Conservation (phyloP, 495 filamentous ascomycete species). For the Penicillium dipodomyicola region DNA sequence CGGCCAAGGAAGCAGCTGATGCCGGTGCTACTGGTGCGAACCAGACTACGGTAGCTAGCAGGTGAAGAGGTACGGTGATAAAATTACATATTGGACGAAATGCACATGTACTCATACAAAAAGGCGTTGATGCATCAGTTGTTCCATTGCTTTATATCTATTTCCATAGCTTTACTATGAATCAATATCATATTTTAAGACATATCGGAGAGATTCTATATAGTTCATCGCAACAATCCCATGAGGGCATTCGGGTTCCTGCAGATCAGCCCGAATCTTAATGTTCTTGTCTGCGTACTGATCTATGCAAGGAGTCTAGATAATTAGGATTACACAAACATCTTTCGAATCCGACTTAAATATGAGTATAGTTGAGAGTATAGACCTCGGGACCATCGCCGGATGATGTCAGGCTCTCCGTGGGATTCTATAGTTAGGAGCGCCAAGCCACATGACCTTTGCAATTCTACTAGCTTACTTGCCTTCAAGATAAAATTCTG, state of each 20-base stretch:
- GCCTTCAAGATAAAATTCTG: too few species aligned
- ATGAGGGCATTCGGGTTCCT: conserved; percentile 3
- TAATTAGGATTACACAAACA: too few species aligned
- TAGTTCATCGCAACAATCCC: background rate
- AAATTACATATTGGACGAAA: background rate
- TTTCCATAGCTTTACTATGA: background rate
- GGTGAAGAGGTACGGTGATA: background rate
- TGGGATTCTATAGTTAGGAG: too few species aligned
- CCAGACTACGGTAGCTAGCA: conserved; percentile 5
- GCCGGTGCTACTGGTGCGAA: conserved; percentile 10
- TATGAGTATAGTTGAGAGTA: too few species aligned
- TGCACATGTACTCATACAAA: conserved; percentile 10
- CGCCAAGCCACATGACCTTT: too few species aligned
- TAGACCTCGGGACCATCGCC: too few species aligned
- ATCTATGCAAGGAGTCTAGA: background rate
- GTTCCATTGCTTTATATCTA: conserved; percentile 3
- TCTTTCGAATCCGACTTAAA: too few species aligned
- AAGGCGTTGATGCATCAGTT: conserved; percentile 5
- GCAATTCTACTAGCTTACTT: too few species aligned
- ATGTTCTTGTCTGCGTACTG: background rate
- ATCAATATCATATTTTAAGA: background rate
- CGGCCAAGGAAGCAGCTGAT: conserved; percentile 29
- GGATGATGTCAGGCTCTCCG: too few species aligned
- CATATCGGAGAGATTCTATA: background rate
- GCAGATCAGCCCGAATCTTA: conserved; percentile 6